A percentile compares a stretch with the other conserved stretches of the same genome.
phyloP scores from a whole-genome alignment of 192 early-diverging fungal genomes.

The Coemansia aciculifera region DNA sequence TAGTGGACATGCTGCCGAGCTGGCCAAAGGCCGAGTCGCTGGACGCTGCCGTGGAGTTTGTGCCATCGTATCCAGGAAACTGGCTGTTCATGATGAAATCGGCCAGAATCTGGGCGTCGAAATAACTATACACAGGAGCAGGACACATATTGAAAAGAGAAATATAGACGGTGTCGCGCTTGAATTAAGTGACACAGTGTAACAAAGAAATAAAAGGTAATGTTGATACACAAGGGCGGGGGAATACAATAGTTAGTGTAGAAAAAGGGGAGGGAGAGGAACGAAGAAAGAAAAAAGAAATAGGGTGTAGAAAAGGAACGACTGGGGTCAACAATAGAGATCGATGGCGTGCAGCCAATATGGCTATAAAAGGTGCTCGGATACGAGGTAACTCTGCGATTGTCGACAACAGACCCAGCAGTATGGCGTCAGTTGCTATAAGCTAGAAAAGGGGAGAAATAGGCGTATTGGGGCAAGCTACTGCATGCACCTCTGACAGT shows the following conservation, averaged over 20 bases:
- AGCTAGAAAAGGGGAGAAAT: constrained; percentile 3
- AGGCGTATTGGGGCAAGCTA: constrained; percentile 4
- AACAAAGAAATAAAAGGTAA: constrained; percentile 7
- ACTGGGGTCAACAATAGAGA: constrained; percentile 1
- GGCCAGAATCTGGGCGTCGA: constrained; percentile 52
- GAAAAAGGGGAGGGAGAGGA: constrained; percentile 8
- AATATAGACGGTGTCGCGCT: neutral
- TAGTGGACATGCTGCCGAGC: constrained; percentile 23
- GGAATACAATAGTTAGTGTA: neutral
- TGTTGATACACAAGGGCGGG: neutral
- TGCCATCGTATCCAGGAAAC: constrained; percentile 43
- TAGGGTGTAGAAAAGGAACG: constrained; percentile 20
- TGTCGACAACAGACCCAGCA: constrained; percentile 10
- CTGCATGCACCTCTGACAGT: constrained; percentile 10
- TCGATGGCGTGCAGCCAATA: constrained; percentile 7
- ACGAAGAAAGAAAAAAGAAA: neutral
- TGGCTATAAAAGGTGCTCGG: constrained; percentile 8
- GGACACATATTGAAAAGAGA: constrained; percentile 32
- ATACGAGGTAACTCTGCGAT: constrained; percentile 5
- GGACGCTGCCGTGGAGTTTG: constrained; percentile 27
- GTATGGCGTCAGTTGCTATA: constrained; percentile 3
- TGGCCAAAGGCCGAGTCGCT: constrained; percentile 29
- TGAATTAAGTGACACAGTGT: neutral
- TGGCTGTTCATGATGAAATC: constrained; percentile 57
- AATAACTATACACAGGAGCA: constrained; percentile 53